Evolutionary conservation across 257 asterid genomes (phyloP), one percentile per base, ranked within the genome.

Genomic region (Salvia splendens): DNA sequence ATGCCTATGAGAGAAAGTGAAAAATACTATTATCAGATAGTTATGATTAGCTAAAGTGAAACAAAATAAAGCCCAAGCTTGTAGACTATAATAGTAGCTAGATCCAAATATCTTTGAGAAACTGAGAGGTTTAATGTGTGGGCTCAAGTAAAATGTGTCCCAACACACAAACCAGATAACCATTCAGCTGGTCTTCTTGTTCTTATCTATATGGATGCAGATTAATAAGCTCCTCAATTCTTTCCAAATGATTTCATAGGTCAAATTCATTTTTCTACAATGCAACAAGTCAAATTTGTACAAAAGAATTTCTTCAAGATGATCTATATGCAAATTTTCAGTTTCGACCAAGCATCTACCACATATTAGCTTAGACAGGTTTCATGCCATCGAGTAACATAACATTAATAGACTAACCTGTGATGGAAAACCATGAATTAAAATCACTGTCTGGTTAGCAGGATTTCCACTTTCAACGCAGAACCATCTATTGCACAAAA

Each of bases 401-500:
- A 50, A 33, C 47, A 14, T 40, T 35, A 35, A 6, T 51, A 35
- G 51, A 67, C 82, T 72, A 50, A 87, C 97, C 95, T 92, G 96
- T 5, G 96, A 89, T 16, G 97, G 97, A 68, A 87, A 85, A 0
- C 98, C 97, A 50, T 92, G 97, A 76, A 92, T 74, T 61, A 89
- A 74, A 64, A 92, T 51, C 63, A 92, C 68, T 9, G 94, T 84
- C 61, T 87, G 88, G 68, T 81, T 81, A 35, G 68, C 77, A 20
- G 87, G 61, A 70, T 78, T 87, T 76, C 97, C 97, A 30, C 79
- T 84, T 71, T 92, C 92, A 46, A 92, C 85, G 77, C 88, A 89
- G 76, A 92, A 92, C 96, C 96, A 92, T 89, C 96, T 89, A 87
- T 77, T 82, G 92, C 83, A 83, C 89, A 86, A 87, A 89, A 87